A percentile compares a stretch with the other conserved stretches of the same genome.
Evolutionary conservation across 768 basidiomycete species (phyloP).

Genomic region (Tylopilus rubrobrunneus): DNA sequence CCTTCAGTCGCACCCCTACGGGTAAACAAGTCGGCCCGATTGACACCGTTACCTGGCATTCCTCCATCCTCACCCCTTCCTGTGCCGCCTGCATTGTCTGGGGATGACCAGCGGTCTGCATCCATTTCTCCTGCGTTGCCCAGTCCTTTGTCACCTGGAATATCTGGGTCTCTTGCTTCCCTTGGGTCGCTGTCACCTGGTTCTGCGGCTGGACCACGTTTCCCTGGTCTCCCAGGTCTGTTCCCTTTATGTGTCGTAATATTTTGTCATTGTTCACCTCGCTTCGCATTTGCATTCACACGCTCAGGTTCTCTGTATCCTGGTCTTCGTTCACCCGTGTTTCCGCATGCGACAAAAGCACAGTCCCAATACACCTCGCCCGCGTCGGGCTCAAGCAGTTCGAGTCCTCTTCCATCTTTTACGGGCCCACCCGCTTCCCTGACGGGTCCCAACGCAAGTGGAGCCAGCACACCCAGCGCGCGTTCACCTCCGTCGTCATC

Average conservation of each 20-base stretch:
- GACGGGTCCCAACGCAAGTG: background rate
- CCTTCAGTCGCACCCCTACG: conserved; percentile 24
- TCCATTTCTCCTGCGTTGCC: conserved; percentile 11
- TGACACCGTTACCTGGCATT: conserved; percentile 14
- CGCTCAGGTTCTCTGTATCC: conserved; percentile 16
- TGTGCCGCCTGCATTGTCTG: background rate
- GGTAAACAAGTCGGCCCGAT: conserved; percentile 24
- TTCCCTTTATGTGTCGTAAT: conserved; percentile 6
- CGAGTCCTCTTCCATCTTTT: too few species aligned
- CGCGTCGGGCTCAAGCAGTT: too few species aligned
- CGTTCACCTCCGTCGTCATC: conserved; percentile 11
- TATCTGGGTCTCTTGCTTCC: conserved; percentile 4
- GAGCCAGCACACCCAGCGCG: background rate
- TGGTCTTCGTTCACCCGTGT: conserved; percentile 22
- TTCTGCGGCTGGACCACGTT: conserved; percentile 17
- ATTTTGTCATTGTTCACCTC: conserved; percentile 6
- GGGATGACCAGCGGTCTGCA: conserved; percentile 3
- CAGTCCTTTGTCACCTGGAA: conserved; percentile 11
- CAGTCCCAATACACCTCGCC: too few species aligned
- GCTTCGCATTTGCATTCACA: background rate
- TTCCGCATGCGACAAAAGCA: background rate
- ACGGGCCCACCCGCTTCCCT: too few species aligned
- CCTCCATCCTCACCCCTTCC: conserved; percentile 17
- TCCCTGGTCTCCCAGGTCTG: conserved; percentile 25
- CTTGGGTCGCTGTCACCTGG: conserved; percentile 19